These are phyloP conservation scores for Gaeumannomyces tritici DNA, from an alignment of 2,329 filamentous ascomycete species.

Conservation along the genomic window DNA sequence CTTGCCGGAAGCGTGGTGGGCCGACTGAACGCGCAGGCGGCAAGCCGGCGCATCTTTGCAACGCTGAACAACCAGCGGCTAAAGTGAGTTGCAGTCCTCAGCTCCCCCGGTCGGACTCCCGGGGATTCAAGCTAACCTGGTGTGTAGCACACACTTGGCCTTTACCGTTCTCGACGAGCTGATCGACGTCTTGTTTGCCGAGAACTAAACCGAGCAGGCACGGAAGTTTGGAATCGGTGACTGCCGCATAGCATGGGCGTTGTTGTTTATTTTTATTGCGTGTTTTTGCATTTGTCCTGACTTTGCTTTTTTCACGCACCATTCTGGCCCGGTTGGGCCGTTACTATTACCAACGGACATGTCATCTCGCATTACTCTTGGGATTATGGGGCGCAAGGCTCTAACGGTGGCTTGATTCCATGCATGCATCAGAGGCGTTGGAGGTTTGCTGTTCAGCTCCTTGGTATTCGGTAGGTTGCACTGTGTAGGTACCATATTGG, in stretches of 20 bases:
- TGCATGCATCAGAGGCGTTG: background rate
- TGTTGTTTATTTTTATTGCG: background rate
- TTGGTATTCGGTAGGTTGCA: no score
- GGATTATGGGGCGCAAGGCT: background rate
- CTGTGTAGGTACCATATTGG: background rate
- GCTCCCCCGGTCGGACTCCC: background rate
- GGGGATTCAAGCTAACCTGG: conserved; percentile 10
- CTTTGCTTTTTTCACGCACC: background rate
- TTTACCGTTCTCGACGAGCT: conserved; percentile 67
- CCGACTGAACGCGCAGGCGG: conserved; percentile 80
- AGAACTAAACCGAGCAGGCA: conserved; percentile 13
- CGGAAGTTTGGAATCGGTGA: background rate
- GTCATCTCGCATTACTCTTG: background rate
- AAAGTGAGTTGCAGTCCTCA: conserved; percentile 54
- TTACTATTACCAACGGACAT: background rate
- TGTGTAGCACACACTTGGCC: conserved; percentile 50
- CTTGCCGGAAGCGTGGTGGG: conserved; percentile 89
- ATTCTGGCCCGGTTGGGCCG: background rate
- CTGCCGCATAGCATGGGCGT: conserved; percentile 18
- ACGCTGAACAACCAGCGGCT: conserved; percentile 84
- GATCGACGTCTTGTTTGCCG: conserved; percentile 53
- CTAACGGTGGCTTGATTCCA: background rate
- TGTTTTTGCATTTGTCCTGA: background rate
- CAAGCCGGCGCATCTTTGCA: conserved; percentile 79
- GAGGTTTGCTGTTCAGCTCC: background rate